Base-by-base conservation (phyloP, 176 grass and related monocot species). In the Lolium multiflorum region DNA sequence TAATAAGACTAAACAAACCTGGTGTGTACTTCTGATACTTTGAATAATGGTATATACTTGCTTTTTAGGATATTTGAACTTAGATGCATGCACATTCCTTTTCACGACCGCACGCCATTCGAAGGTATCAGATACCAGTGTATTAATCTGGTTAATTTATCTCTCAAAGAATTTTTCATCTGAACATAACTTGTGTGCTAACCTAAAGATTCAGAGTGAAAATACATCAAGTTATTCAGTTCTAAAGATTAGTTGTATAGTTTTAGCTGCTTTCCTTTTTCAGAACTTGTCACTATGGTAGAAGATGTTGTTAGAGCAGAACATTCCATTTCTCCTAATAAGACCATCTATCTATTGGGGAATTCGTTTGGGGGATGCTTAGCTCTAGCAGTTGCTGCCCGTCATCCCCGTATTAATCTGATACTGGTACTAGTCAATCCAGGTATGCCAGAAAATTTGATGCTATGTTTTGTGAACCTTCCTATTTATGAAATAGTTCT, bases 341-440 rank as follows among this genome's bases (percentile, higher is more conserved):
- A 72, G 48, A 90, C 94, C 15, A 90, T 97, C 54, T 94, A 94
- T 89, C 66, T 97, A 43, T 64, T 97, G 88, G 94, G 90, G 14
- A 90, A 86, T 79, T 97, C 92, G 16, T 89, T 97, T 85, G 94
- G 94, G 89, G 94, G 88, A 80, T 94, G 94, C 77, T 84, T 97
- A 69, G 94, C 94, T 71, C 90, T 94, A 77, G 85, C 90, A 74
- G 86, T 92, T 66, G 94, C 94, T 74, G 89, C 82, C 78, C 87
- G 62, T 49, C 94, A 94, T 82, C 92, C 94, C 49, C 61, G 73
- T 14, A 87, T 94, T 50, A 83, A 94, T 77, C 77, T 97, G 87
- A 54, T 97, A 70, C n/a, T 97, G 57, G 80, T 97, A 52, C 74
- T 94, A 74, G 76, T 86, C 22, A 94, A 94, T 88, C 90, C 92